phyloP scores from a whole-genome alignment of 139 green algal genomes.

The Ulvella scutata region DNA sequence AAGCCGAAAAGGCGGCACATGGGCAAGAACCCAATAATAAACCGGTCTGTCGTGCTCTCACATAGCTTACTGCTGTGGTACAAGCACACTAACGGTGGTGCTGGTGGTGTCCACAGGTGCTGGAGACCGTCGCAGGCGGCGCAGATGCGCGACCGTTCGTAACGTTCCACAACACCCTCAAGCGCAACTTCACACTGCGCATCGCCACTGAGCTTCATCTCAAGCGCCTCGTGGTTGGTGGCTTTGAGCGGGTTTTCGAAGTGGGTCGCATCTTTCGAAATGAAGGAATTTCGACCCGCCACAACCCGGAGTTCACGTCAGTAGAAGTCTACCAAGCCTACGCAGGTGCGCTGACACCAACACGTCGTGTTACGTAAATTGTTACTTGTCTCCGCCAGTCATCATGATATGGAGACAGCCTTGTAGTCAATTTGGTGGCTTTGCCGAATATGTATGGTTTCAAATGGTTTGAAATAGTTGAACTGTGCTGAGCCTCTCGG shows the following conservation, averaged over 20 bases:
- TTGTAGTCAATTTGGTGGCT: no score
- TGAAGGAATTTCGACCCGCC: constrained; percentile 79
- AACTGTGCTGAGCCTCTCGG: no score
- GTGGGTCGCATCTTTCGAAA: constrained; percentile 95
- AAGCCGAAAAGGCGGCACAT: no score
- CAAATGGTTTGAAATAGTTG: no score
- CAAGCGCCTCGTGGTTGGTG: constrained; percentile 65
- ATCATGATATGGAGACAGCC: no score
- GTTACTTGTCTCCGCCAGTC: no score
- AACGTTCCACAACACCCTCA: constrained; percentile 90
- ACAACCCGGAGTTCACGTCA: constrained; percentile 98
- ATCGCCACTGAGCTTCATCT: constrained; percentile 98
- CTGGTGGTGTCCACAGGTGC: constrained; percentile 16
- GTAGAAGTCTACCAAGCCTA: constrained; percentile 80
- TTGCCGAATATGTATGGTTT: no score
- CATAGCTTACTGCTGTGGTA: neutral
- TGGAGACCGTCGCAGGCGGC: constrained; percentile 73
- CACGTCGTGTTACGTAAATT: no score
- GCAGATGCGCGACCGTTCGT: constrained; percentile 90
- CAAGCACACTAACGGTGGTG: neutral
- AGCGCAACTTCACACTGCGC: constrained; percentile 68
- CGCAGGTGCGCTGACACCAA: neutral
- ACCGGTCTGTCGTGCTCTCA: no score
- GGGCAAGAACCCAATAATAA: no score
- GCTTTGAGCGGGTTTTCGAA: constrained; percentile 95